These are phyloP conservation scores for Lathyrus aphaca DNA, from an alignment of 306 rosid genomes.

Conservation along the genomic window DNA sequence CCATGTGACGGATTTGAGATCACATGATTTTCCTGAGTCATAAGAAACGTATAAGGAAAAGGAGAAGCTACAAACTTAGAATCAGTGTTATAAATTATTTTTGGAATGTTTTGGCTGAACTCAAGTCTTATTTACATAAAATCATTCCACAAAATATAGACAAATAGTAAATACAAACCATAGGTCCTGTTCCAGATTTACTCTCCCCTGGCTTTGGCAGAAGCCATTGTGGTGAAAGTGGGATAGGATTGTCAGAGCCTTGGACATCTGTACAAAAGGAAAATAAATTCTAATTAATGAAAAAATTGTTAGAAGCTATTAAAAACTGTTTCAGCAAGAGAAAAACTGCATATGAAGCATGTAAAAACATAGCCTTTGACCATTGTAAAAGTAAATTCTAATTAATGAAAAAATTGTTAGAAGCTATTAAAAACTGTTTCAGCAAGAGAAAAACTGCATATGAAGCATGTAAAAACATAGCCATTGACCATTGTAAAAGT, in stretches of 20 bases:
- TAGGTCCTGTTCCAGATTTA: conserved; percentile 67
- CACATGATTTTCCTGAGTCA: conserved; percentile 58
- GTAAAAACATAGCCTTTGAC: not conserved
- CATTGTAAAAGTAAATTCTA: not conserved
- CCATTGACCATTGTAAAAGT: not conserved
- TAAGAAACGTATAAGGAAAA: conserved; percentile 6
- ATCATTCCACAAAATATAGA: not conserved
- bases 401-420: not conserved
- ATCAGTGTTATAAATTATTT: conserved; percentile 24
- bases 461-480: not conserved
- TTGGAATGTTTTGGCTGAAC: not conserved
- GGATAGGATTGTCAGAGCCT: conserved; percentile 75
- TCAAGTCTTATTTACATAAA: conserved; percentile 1
- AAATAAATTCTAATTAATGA: not conserved
- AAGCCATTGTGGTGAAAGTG: conserved; percentile 97
- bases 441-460: not conserved
- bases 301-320: not conserved
- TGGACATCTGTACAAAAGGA: conserved; percentile 62
- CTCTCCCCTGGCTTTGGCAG: conserved; percentile 85
- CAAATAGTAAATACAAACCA: conserved; percentile 52
- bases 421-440: not conserved
- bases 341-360: not conserved
- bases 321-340: not conserved
- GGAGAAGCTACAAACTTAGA: not conserved
- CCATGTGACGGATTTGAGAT: conserved; percentile 53